These are phyloP conservation scores for Hydrangea macrophylla DNA, from an alignment of 148 eudicot genomes.

Conservation along the genomic window DNA sequence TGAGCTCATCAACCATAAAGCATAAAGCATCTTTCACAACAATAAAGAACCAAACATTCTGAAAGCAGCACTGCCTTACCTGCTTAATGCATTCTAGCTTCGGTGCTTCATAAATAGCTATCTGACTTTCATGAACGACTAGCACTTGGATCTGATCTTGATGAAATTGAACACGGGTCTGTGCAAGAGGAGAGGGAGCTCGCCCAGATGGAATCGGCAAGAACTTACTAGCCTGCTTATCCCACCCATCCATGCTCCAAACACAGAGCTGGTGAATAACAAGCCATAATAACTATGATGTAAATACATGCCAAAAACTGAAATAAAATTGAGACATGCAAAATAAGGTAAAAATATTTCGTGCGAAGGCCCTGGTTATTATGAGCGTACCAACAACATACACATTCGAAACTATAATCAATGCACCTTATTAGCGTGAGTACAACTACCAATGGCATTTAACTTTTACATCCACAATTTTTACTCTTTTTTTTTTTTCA, in stretches of 20 bases:
- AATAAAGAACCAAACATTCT: background rate
- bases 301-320: background rate
- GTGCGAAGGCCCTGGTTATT: background rate
- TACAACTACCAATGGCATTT: background rate
- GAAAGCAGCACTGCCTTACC: constrained; percentile 25
- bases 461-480: background rate
- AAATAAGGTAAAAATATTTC: background rate
- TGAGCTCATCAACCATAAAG: background rate
- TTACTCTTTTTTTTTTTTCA: background rate
- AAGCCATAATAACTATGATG: background rate
- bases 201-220: constrained; percentile 51
- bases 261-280: constrained; percentile 46
- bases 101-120: constrained; percentile 56
- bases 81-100: constrained; percentile 52
- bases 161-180: constrained; percentile 65
- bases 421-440: background rate
- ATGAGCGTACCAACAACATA: background rate
- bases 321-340: background rate
- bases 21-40: background rate
- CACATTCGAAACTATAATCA: background rate
- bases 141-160: constrained; percentile 55
- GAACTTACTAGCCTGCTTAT: constrained; percentile 41
- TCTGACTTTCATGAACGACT: constrained; percentile 60
- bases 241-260: constrained; percentile 62
- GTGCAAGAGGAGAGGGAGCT: constrained; percentile 31